phyloP scores from a whole-genome alignment of 1,284 basidiomycete species.

The Leccinum solheimii region DNA sequence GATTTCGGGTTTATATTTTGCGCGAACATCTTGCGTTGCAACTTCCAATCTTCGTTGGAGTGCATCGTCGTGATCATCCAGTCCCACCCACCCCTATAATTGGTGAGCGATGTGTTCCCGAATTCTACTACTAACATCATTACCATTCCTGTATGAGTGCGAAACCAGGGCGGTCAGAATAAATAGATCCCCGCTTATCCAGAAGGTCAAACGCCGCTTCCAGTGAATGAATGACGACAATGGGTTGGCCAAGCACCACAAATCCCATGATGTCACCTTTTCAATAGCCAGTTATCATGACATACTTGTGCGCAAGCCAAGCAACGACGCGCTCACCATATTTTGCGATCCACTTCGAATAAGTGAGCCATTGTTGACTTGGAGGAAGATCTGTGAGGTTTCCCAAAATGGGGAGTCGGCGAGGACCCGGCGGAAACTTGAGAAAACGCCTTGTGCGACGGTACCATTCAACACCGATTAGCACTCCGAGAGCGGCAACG shows the following conservation, averaged over 20 bases:
- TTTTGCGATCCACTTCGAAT: slow-evolving; percentile 5
- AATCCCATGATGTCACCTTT: slow-evolving; percentile 5
- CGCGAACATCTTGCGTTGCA: slow-evolving; percentile 7
- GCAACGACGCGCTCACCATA: neutral
- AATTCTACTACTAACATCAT: neutral
- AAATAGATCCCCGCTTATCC: slow-evolving; percentile 9
- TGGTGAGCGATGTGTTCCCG: neutral
- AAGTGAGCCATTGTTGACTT: slow-evolving; percentile 7
- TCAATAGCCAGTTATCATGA: neutral
- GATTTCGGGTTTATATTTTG: slow-evolving; percentile 3
- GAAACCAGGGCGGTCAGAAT: slow-evolving; percentile 10
- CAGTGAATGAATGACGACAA: slow-evolving; percentile 2
- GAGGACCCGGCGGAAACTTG: slow-evolving; percentile 11
- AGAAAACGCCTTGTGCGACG: neutral
- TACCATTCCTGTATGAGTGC: slow-evolving; percentile 8
- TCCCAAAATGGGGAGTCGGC: slow-evolving; percentile 3
- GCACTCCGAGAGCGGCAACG: neutral
- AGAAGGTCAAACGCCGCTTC: slow-evolving; percentile 7
- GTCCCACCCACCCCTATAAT: slow-evolving; percentile 8
- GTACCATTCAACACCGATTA: slow-evolving; percentile 1
- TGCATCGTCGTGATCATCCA: slow-evolving; percentile 11
- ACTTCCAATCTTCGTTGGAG: slow-evolving; percentile 3
- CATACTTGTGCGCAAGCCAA: neutral
- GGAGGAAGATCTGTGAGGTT: slow-evolving; percentile 3
- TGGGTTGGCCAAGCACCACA: slow-evolving; percentile 11